phyloP scores from a whole-genome alignment of 2,329 filamentous ascomycete species.

The Aspergillus viridinutans region DNA sequence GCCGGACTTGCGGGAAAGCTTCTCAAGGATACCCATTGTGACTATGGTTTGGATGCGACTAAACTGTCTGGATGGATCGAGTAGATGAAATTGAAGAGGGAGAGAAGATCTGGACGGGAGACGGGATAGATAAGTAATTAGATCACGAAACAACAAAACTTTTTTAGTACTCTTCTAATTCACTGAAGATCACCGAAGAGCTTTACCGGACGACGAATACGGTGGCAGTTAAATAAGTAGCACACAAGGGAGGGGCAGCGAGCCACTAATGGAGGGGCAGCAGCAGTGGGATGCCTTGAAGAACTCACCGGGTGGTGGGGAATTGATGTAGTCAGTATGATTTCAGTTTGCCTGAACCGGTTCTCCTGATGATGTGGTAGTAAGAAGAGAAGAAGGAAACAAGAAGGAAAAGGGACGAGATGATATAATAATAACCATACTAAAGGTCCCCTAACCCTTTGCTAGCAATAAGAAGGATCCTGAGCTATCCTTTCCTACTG shows the following conservation, averaged over 20 bases:
- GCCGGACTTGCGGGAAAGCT: slow-evolving; percentile 61
- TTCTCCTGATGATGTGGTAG: not conserved
- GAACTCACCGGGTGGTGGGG: slow-evolving; percentile 37
- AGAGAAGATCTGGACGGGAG: slow-evolving; percentile 6
- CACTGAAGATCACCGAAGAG: not conserved
- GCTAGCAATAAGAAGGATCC: not conserved
- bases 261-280: slow-evolving; percentile 17
- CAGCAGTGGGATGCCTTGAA: slow-evolving; percentile 11
- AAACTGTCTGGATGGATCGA: slow-evolving; percentile 1
- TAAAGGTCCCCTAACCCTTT: not conserved
- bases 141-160: slow-evolving; percentile 1
- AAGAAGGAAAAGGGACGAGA: not conserved
- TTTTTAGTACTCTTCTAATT: not conserved
- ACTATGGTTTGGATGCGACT: slow-evolving; percentile 5
- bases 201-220: slow-evolving; percentile 27
- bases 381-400: slow-evolving; percentile 1
- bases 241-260: slow-evolving; percentile 9
- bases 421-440: not conserved
- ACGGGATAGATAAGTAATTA: slow-evolving; percentile 8
- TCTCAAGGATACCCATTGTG: slow-evolving; percentile 47
- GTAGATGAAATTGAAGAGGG: slow-evolving; percentile 2
- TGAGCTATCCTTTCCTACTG: slow-evolving; percentile 1
- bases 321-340: slow-evolving; percentile 35
- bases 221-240: slow-evolving; percentile 15
- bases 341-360: slow-evolving; percentile 16